Evolutionary conservation across 139 green algal species (phyloP).

Genomic region (Haematococcus sp.): DNA sequence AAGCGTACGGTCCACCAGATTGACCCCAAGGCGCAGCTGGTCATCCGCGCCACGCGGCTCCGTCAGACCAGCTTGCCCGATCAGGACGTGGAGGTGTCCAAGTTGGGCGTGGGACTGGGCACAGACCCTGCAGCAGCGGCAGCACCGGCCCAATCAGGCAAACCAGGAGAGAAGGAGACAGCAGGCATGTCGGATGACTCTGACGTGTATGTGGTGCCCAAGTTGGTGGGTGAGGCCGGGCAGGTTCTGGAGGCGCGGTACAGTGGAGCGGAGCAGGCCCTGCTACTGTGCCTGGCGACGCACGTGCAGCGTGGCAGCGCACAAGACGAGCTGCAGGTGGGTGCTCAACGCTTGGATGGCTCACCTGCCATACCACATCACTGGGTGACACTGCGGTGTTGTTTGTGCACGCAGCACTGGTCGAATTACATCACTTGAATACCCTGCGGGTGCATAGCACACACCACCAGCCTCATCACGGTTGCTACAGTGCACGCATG

Average conservation of each 20-base stretch:
- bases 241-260: slow-evolving; percentile 12
- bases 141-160: too few relatives aligned
- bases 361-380: too few relatives aligned
- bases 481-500: background rate
- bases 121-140: background rate
- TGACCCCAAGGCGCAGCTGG: slow-evolving; percentile 81
- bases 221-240: slow-evolving; percentile 31
- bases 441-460: too few relatives aligned
- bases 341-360: background rate
- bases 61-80: background rate
- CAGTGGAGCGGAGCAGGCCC: slow-evolving; percentile 61
- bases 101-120: slow-evolving; percentile 13
- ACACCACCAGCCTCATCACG: too few relatives aligned
- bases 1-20: slow-evolving; percentile 82
- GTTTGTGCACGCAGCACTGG: too few relatives aligned
- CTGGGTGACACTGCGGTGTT: too few relatives aligned
- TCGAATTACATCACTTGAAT: too few relatives aligned
- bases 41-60: slow-evolving; percentile 27
- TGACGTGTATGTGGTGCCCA: slow-evolving; percentile 55
- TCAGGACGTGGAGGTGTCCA: background rate
- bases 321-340: slow-evolving; percentile 49
- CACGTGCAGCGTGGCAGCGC: slow-evolving; percentile 61
- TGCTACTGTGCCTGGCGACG: slow-evolving; percentile 63
- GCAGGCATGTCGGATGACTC: slow-evolving; percentile 43
- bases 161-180: slow-evolving; percentile 14